phyloP scores from a whole-genome alignment of 257 asterid genomes.

The Euphrasia confusa region DNA sequence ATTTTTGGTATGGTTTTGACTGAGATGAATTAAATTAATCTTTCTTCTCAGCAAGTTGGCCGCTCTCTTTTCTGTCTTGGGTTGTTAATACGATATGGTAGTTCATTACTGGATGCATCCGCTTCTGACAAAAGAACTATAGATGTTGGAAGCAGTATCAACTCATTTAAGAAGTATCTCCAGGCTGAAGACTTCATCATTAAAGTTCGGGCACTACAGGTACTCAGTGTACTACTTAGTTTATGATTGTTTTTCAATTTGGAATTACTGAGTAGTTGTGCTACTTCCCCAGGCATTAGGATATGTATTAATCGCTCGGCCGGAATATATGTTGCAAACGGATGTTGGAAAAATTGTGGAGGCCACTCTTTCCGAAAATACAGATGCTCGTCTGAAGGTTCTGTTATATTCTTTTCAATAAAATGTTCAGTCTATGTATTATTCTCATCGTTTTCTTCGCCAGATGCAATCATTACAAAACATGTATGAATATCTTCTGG shows the following conservation, averaged over 20 bases:
- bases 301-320: conserved; percentile 79
- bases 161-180: conserved; percentile 78
- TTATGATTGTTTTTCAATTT: conserved; percentile 10
- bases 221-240: conserved; percentile 23
- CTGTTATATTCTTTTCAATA: conserved; percentile 20
- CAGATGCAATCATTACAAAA: conserved; percentile 97
- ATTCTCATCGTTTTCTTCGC: conserved; percentile 29
- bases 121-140: conserved; percentile 51
- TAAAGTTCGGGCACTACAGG: conserved; percentile 93
- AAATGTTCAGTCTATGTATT: conserved; percentile 22
- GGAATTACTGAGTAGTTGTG: conserved; percentile 22
- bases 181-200: conserved; percentile 80
- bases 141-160: conserved; percentile 59
- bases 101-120: conserved; percentile 49
- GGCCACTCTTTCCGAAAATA: conserved; percentile 55
- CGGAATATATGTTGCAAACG: conserved; percentile 87
- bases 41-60: conserved; percentile 78
- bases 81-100: conserved; percentile 88
- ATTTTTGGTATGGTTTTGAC: conserved; percentile 7
- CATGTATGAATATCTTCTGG: conserved; percentile 89
- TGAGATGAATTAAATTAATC: neutral
- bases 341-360: conserved; percentile 69
- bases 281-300: conserved; percentile 77
- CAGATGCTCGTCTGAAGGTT: conserved; percentile 86
- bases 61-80: conserved; percentile 98